Evolutionary conservation across 1,284 basidiomycete species (phyloP), one percentile per base, ranked within the genome.

Genomic region (Ganoderma leucocontextum): DNA sequence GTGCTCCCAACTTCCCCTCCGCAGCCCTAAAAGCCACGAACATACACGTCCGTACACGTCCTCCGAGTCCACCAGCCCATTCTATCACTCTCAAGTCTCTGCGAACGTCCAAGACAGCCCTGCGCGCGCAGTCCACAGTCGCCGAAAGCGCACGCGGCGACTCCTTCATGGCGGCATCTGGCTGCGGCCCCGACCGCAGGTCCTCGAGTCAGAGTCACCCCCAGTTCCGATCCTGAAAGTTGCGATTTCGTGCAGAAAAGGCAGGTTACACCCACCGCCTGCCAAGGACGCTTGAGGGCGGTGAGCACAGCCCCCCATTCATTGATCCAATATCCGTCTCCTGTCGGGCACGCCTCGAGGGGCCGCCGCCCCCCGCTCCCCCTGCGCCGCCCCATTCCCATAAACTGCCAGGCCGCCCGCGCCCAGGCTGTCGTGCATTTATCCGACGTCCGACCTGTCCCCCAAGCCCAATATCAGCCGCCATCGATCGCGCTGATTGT

Each of bases 51-150:
- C 49, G 62, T 33, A 61, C 67, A 61, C 67, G 65, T 65, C 59
- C 38, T 9, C 60, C 42, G 39, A 62, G 59, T 60, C 41, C 60
- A 57, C 55, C 25, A 59, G 53, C n/a, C 15, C 4, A 36, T 60
- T 25, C 41, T 41, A 17, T 64, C 61, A 58, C 44, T 12, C 25
- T 8, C 12, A 4, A 38, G 47, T 15, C 53, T 55, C 53, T 35
- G 33, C 1, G 53, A 61, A 59, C 33, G 29, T 44, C 60, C 12
- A 35, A n/a, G 29, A 55, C 33, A 35, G 19, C 47, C 25, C 69
- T 72, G 71, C 71, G 71, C 35, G 47, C 71, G 71, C 71, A 72
- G 71, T 42, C 60, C 71, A 65, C 71, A 70, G 71, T 72, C 67
- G 66, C 36, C 25, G 47, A 52, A 13, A 53, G 55, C 55, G 53